These are phyloP conservation scores for Fusarium austroafricanum DNA, from an alignment of 2,329 filamentous ascomycete species.

Conservation along the genomic window DNA sequence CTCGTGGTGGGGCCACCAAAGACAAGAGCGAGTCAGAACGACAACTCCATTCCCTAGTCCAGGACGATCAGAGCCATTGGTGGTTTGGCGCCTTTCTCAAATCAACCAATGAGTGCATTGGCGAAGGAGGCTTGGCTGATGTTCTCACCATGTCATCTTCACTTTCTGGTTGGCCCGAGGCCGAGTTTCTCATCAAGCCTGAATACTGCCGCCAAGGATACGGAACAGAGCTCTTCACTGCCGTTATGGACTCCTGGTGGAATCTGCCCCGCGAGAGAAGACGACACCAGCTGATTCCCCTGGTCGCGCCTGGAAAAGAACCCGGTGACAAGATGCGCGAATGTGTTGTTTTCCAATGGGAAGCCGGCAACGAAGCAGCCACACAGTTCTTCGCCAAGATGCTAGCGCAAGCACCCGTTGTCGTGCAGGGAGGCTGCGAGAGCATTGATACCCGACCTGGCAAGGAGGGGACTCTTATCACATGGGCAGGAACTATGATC, in stretches of 20 bases:
- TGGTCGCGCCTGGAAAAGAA: slow-evolving; percentile 8
- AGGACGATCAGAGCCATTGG: slow-evolving; percentile 31
- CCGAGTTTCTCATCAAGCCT: slow-evolving; percentile 34
- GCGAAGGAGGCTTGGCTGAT: slow-evolving; percentile 32
- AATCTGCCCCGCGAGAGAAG: slow-evolving; percentile 25
- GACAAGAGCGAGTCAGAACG: slow-evolving; percentile 29
- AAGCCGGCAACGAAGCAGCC: slow-evolving; percentile 22
- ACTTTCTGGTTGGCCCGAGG: slow-evolving; percentile 33
- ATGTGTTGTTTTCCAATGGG: slow-evolving; percentile 30
- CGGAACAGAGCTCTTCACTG: slow-evolving; percentile 27
- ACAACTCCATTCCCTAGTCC: slow-evolving; percentile 10
- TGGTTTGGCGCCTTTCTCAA: slow-evolving; percentile 34
- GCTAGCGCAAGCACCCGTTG: slow-evolving; percentile 22
- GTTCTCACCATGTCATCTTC: slow-evolving; percentile 27
- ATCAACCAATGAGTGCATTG: slow-evolving; percentile 32
- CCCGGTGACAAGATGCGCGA: slow-evolving; percentile 28
- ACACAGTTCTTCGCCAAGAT: slow-evolving; percentile 30
- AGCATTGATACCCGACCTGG: slow-evolving; percentile 31
- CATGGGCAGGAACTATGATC: slow-evolving; percentile 18
- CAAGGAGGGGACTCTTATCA: slow-evolving; percentile 19
- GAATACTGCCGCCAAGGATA: slow-evolving; percentile 32
- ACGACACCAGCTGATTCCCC: slow-evolving; percentile 26
- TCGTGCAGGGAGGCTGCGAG: slow-evolving; percentile 23
- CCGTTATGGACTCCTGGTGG: slow-evolving; percentile 36
- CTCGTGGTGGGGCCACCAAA: slow-evolving; percentile 24